Evolutionary conservation across 129 eudicot species (phyloP), one percentile per base, ranked within the genome.

Genomic region (Escallonia rubra): DNA sequence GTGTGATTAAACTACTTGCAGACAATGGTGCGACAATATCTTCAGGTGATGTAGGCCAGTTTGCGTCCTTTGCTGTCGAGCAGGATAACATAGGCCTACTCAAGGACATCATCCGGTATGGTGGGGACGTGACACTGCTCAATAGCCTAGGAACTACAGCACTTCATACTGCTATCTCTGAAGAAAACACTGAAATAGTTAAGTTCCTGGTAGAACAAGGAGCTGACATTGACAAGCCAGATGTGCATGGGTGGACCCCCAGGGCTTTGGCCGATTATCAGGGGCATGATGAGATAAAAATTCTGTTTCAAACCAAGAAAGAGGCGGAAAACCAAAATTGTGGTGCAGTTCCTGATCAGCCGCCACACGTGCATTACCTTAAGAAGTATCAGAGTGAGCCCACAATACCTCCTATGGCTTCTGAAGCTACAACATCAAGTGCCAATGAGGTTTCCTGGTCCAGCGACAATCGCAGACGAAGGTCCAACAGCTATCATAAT

Each of bases 241-340:
- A 92, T 66, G 80, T 64, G 40, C 84, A 93, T 41, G 95, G 90
- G 16, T 93, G 98, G 96, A 86, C 92, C 34, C 88, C 96, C 4
- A 85, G 88, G 60, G 86, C 72, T 58, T 67, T 89, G 72, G 99
- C 95, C 16, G 77, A 85, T 38, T 72, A 85, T 69, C 95, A 89
- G 47, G 95, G 80, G 41, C 78, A 86, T 4, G 90, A 89, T 56
- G 96, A 89, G 59, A 86, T 93, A 48, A 74, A 72, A 40, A 76
- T 73, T 4, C 16, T 89, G 5, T 82, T 89, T 61, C 75, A 65
- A 4, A 54, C 77, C 38, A 62, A 41, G 47, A 74, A 76, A 14
- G 79, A 66, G 48, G 66, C 76, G 34, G 68, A 34, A 16, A 75
- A 67, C 16, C 61, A 67, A 53, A 61, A 60, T 4, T 45, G 11